Base-by-base conservation (phyloP, 257 asterid genomes). In the Linaria vulgaris region DNA sequence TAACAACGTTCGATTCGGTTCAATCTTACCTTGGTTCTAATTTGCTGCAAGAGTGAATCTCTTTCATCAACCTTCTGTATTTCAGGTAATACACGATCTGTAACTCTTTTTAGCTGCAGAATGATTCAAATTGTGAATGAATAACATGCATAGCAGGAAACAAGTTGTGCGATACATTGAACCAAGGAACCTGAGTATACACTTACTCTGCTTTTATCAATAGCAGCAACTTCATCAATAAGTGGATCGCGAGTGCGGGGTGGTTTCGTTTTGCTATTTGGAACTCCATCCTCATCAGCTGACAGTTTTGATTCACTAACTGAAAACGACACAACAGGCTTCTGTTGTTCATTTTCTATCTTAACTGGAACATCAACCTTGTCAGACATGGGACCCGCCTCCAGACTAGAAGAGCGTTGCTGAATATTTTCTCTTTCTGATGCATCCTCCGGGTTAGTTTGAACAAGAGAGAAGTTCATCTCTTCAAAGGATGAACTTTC, bases 191-290 rank as follows among this genome's bases (percentile, higher is more conserved):
- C 38, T 2, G 12, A 44, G 24, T 21, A 59, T 67, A 78, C n/a
- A n/a, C 85, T 71, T 81, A 88, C 97, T 75, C 85, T 88, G 94
- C 80, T 85, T 79, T 87, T 83, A 69, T 90, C 96, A 71, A 74
- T 92, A 44, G 88, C 87, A 68, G 78, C 80, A 66, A 78, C 83
- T 72, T 82, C 87, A 69, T 87, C 96, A 45, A 90, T 73, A 45
- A 90, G 72, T 63, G 97, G 91, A 78, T 77, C 81, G 58, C 83
- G 82, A 19, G 86, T 79, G 73, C 75, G 77, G 22, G 92, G 89
- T 49, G 83, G 78, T 77, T 84, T 86, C 74, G 47, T 69, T 46
- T 74, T 43, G 54, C 66, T 76, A 57, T 34, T 74, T 63, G 62
- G 41, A 67, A 54, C 71, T 58, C 78, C 82, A 20, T 67, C 87